These are phyloP conservation scores for Magnusiomyces fungicola DNA, from an alignment of 1,139 yeast species.

Conservation along the genomic window DNA sequence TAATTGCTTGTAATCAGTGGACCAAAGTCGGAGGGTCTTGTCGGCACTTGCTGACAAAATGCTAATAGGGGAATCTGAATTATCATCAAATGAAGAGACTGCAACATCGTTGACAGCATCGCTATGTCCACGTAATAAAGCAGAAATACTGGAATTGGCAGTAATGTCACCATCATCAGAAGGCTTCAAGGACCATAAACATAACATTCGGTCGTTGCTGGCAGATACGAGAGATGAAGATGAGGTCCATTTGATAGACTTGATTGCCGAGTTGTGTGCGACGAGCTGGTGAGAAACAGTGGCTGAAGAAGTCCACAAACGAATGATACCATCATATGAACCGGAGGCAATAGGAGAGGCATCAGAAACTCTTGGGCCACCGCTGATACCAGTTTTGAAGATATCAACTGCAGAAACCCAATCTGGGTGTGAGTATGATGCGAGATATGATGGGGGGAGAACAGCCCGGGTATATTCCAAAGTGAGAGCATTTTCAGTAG, in stretches of 20 bases:
- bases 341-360: conserved; percentile 61
- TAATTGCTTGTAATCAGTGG: conserved; percentile 79
- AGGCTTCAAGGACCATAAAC: conserved; percentile 72
- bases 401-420: conserved; percentile 83
- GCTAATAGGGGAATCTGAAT: conserved; percentile 28
- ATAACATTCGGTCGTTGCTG: conserved; percentile 81
- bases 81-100: conserved; percentile 34
- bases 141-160: conserved; percentile 43
- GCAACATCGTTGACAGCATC: conserved; percentile 79
- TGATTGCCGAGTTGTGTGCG: conserved; percentile 85
- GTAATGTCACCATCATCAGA: conserved; percentile 42
- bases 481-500: conserved; percentile 71
- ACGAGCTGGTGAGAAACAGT: conserved; percentile 69
- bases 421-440: conserved; percentile 87
- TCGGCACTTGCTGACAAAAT: conserved; percentile 85
- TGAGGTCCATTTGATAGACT: conserved; percentile 64
- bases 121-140: conserved; percentile 81
- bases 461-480: conserved; percentile 89
- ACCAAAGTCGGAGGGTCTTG: conserved; percentile 79
- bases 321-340: conserved; percentile 87
- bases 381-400: conserved; percentile 13
- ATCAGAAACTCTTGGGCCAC: conserved; percentile 28
- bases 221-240: conserved; percentile 52
- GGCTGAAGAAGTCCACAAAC: conserved; percentile 86
- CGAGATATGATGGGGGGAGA: conserved; percentile 84